Evolutionary conservation across 2,329 filamentous ascomycete species (phyloP).

Genomic region (Monilinia fructigena): DNA sequence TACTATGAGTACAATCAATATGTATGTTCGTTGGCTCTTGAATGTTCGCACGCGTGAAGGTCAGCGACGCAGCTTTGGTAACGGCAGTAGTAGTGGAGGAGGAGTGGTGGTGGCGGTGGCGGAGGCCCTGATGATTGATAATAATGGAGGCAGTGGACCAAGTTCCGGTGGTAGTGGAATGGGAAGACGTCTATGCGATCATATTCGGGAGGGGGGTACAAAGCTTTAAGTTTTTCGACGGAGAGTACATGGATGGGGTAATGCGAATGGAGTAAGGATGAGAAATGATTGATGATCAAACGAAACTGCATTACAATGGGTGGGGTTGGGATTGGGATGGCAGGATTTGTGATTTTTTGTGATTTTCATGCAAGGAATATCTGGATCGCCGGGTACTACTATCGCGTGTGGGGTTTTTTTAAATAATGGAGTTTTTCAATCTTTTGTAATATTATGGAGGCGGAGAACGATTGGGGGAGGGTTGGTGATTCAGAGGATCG

Average conservation of each 20-base stretch:
- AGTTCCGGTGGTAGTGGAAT: constrained; percentile 13
- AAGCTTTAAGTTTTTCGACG: constrained; percentile 10
- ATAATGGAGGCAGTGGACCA: constrained; percentile 12
- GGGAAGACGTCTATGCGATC: constrained; percentile 16
- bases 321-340: constrained; percentile 1
- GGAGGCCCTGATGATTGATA: constrained; percentile 1
- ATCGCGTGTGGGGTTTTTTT: background rate
- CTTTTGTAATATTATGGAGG: constrained; percentile 6
- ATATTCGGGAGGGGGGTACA: constrained; percentile 12
- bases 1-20: constrained; percentile 39
- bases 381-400: constrained; percentile 14
- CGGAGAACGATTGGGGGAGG: background rate
- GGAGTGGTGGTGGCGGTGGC: background rate
- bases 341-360: constrained; percentile 13
- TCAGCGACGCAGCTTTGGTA: constrained; percentile 23
- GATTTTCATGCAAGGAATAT: constrained; percentile 8
- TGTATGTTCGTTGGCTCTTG: constrained; percentile 42
- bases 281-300: constrained; percentile 13
- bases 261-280: constrained; percentile 13
- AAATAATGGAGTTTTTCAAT: background rate
- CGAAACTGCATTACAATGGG: background rate
- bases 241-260: background rate
- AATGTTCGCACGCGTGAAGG: constrained; percentile 39
- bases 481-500: background rate
- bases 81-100: background rate